Percentiles rank a stretch among this genome's conserved stretches.
phyloP scores from a whole-genome alignment of 208 protist genomes.

The Wallacemonas sp. region DNA sequence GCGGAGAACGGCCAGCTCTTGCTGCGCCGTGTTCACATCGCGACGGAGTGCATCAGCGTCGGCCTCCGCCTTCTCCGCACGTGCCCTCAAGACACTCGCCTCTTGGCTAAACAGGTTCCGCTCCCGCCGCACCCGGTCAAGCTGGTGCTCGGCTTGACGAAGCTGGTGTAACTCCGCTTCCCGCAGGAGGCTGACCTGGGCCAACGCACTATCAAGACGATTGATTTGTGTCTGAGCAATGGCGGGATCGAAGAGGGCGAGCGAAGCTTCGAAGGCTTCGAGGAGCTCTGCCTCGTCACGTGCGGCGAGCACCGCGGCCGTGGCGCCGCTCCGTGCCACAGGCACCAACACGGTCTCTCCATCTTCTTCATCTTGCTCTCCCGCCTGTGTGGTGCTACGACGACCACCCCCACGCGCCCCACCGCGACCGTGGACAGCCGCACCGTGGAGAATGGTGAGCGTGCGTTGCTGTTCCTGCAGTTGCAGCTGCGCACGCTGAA shows the following conservation, averaged over 20 bases:
- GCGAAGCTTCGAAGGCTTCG: slow-evolving; percentile 29
- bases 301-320: slow-evolving; percentile 45
- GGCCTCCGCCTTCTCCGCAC: slow-evolving; percentile 23
- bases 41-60: slow-evolving; percentile 22
- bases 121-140: slow-evolving; percentile 35
- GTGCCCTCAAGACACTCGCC: slow-evolving; percentile 31
- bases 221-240: slow-evolving; percentile 80
- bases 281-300: slow-evolving; percentile 40
- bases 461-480: slow-evolving; percentile 56
- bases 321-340: slow-evolving; percentile 20
- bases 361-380: neutral
- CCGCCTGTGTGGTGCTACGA: neutral
- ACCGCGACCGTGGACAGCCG: neutral
- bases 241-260: slow-evolving; percentile 74
- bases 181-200: slow-evolving; percentile 71
- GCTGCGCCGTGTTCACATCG: slow-evolving; percentile 21
- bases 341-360: slow-evolving; percentile 4
- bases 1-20: slow-evolving; percentile 70
- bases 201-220: slow-evolving; percentile 81
- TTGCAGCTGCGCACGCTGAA: slow-evolving; percentile 77
- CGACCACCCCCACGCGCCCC: neutral
- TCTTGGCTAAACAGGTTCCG: slow-evolving; percentile 34
- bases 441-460: slow-evolving; percentile 42
- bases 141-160: slow-evolving; percentile 33
- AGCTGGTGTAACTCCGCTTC: slow-evolving; percentile 64